Conservation (phyloP, 257 asterid species). For the Rehmannia glutinosa region DNA sequence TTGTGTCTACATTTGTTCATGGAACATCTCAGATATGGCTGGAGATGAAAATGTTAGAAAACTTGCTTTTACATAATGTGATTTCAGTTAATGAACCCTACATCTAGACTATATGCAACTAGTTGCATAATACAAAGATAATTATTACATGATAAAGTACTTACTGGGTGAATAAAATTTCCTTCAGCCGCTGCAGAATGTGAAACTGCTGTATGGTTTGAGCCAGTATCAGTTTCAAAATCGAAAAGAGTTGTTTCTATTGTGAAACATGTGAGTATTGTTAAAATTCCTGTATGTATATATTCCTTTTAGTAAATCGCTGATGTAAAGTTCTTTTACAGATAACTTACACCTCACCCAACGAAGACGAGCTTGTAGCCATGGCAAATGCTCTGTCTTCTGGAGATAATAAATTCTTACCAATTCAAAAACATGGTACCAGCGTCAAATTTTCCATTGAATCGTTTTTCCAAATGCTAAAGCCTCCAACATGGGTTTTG, state of each 20-base stretch:
- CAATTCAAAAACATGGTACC: slow-evolving; percentile 30
- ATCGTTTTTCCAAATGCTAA: slow-evolving; percentile 59
- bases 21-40: too few relatives aligned
- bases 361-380: slow-evolving; percentile 87
- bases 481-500: slow-evolving; percentile 67
- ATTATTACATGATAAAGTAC: not conserved
- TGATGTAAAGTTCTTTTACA: slow-evolving; percentile 34
- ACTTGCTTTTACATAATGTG: too few relatives aligned
- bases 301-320: not conserved
- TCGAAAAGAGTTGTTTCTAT: slow-evolving; percentile 74
- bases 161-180: slow-evolving; percentile 14
- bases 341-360: slow-evolving; percentile 86
- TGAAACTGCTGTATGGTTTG: slow-evolving; percentile 78
- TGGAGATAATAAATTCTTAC: slow-evolving; percentile 37
- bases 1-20: too few relatives aligned
- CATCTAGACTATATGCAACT: too few relatives aligned
- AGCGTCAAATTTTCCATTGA: slow-evolving; percentile 26
- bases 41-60: too few relatives aligned
- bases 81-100: not conserved
- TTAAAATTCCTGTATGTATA: slow-evolving; percentile 4
- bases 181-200: slow-evolving; percentile 74
- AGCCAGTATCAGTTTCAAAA: slow-evolving; percentile 90
- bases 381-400: slow-evolving; percentile 82
- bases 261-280: slow-evolving; percentile 63
- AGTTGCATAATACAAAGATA: slow-evolving; percentile 1